phyloP scores from a whole-genome alignment of 2,329 filamentous ascomycete genomes.

The Xylaria polymorpha region DNA sequence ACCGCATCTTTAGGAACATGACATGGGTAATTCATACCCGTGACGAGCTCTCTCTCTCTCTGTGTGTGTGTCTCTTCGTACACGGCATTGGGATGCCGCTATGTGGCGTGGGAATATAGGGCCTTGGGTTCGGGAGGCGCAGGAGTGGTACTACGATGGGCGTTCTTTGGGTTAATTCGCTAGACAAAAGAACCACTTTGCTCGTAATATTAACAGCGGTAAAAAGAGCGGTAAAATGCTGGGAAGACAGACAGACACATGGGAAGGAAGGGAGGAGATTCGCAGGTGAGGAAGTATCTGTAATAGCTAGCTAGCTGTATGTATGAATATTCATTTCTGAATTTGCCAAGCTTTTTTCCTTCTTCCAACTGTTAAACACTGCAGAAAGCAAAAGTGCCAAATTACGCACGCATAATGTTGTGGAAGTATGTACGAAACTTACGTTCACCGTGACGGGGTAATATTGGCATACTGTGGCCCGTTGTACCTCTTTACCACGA shows the following conservation, averaged over 20 bases:
- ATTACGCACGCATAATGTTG: background rate
- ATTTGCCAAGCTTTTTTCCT: background rate
- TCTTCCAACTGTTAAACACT: background rate
- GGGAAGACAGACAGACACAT: background rate
- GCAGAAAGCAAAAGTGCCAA: background rate
- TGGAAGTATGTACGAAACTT: background rate
- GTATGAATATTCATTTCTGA: conserved; percentile 5
- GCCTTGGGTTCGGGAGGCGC: conserved; percentile 3
- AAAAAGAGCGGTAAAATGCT: background rate
- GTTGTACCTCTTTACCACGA: background rate
- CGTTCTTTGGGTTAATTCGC: conserved; percentile 5
- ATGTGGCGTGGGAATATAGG: background rate
- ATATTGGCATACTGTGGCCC: background rate
- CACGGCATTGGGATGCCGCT: background rate
- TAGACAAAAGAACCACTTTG: conserved; percentile 9
- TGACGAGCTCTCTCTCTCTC: conserved; percentile 48
- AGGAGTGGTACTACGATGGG: background rate
- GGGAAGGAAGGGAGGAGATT: background rate
- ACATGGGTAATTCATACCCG: conserved; percentile 71
- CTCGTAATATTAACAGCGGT: conserved; percentile 1
- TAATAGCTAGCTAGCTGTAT: conserved; percentile 12
- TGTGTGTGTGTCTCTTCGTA: no score
- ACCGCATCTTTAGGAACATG: conserved; percentile 65
- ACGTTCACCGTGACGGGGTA: background rate
- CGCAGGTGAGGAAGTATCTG: background rate